Evolutionary conservation across 2,329 filamentous ascomycete species (phyloP), one percentile per base, ranked within the genome.

Genomic region (Aphanoascus verrucosus): DNA sequence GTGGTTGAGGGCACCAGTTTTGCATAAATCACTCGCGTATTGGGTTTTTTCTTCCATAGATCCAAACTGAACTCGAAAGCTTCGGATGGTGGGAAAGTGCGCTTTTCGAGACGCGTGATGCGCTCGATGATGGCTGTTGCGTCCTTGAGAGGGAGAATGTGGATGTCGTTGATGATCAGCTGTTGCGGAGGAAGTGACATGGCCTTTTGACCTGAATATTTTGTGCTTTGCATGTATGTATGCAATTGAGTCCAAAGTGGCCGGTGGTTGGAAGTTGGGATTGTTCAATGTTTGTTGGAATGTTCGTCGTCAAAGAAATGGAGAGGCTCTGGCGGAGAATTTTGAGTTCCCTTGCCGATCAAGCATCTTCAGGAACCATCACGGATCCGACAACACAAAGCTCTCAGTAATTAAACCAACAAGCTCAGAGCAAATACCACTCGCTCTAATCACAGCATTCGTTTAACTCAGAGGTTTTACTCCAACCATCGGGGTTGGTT

Each of bases 41-140:
- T 76, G 31, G 72, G 72, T 59, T 77, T 78, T 59, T 71, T 73
- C 52, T 62, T 63, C 65, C 65, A 70, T 14, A 77, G 62, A 53
- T 76, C 73, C 9, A 67, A 5, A 23, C 67, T 65, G 57, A 78
- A 77, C 40, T 71, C 62, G 56, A 77, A 72, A n/a, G 67, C 69
- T 63, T 79, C 76, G 59, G 71, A 76, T 37, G 73, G 63, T 1
- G 77, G 72, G 56, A 79, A 78, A 42, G 69, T 69, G 59, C 74
- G 77, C 61, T 71, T 74, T 57, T 78, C 76, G 38, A 74, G 61
- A 56, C 66, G 66, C 55, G 67, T 56, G 55, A 69, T 66, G 51
- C 63, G 65, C 42, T 60, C 55, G 55, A 71, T 64, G 60, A 68
- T 65, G 51, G 66, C 62, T 9, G 66, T 57, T 48, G 68, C 68